phyloP scores from a whole-genome alignment of 2,329 filamentous ascomycete species.

The Cladosporium sp. region DNA sequence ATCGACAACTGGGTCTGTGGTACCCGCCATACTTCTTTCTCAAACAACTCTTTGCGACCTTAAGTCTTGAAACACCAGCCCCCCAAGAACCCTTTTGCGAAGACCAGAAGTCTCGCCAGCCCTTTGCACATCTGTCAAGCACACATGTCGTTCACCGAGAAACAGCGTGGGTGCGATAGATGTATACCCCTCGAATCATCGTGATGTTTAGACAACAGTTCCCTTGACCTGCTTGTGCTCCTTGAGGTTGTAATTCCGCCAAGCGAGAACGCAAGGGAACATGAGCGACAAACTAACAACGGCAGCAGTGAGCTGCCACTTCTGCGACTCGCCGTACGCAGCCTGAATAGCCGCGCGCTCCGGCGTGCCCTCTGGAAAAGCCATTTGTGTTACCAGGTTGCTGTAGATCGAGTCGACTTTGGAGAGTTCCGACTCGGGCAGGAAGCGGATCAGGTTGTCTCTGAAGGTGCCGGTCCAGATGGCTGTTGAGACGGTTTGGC shows the following conservation, averaged over 20 bases:
- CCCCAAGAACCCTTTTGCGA: too few species aligned
- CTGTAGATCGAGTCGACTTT: conserved; percentile 31
- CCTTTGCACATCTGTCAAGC: too few species aligned
- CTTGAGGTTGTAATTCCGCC: conserved; percentile 32
- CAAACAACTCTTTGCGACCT: too few species aligned
- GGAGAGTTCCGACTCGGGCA: conserved; percentile 24
- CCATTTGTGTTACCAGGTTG: conserved; percentile 33
- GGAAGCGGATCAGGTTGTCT: conserved; percentile 14
- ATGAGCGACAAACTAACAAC: conserved; percentile 27
- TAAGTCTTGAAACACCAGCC: too few species aligned
- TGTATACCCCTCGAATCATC: too few species aligned
- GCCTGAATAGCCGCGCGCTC: conserved; percentile 41
- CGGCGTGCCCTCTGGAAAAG: conserved; percentile 38
- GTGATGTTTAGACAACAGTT: conserved; percentile 22
- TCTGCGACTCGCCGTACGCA: conserved; percentile 46
- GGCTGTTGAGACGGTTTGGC: conserved; percentile 33
- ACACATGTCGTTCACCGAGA: too few species aligned
- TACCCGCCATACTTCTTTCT: too few species aligned
- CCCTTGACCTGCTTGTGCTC: conserved; percentile 33
- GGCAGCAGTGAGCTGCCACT: conserved; percentile 37
- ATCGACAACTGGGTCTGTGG: too few species aligned
- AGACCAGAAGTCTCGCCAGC: too few species aligned
- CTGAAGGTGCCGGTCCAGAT: conserved; percentile 25
- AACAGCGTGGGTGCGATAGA: too few species aligned
- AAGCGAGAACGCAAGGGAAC: conserved; percentile 26